Evolutionary conservation across 106 monocot species (phyloP), one percentile per base, ranked within the genome.

Genomic region (Vanilla planifolia): DNA sequence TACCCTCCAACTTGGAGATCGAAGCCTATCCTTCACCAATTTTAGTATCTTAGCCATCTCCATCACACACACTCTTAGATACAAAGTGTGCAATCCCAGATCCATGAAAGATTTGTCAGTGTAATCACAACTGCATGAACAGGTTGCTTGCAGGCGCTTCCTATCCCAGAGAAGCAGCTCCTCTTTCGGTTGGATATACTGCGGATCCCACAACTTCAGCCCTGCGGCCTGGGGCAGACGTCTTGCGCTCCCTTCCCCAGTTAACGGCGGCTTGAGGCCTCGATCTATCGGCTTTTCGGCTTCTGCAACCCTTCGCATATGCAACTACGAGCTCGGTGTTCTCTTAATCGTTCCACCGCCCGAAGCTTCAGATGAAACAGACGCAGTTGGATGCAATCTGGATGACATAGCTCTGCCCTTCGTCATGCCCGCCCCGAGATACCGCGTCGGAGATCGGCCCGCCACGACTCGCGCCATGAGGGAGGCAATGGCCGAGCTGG

Each of bases 171-270:
- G 8, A 46, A 62, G 58, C 21, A 28, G 8, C 11, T 35, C 51
- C 8, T 68, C 92, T 25, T 92, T 84, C 72, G 92, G 92, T 28
- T 92, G 92, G 92, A 68, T 81, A 70, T 92, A 92, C 22, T 81
- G 75, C 46, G 92, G 92, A 37, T 92, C 92, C 23, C 92, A 92
- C 65, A 92, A 92, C 67, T 92, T 92, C 74, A 92, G 92, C 29
- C 78, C 88, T n/a, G 87, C 92, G 61, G 92, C 92, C 48, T 92
- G 92, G 92, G 92, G 92, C 6, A n/a, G n/a, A n/a, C 80, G 69
- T 6, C 30, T 24, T 2, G 23, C 80, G 29, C 27, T 37, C 14
- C 67, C 67, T 58, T 63, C 71, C 8, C 58, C 76, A 13, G 60
- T 28, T 52, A 11, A 64, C 63, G 64, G 67, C 14, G 30, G 28